Conservation (phyloP, 176 grass and related monocot genomes). For the Carex kokanica region DNA sequence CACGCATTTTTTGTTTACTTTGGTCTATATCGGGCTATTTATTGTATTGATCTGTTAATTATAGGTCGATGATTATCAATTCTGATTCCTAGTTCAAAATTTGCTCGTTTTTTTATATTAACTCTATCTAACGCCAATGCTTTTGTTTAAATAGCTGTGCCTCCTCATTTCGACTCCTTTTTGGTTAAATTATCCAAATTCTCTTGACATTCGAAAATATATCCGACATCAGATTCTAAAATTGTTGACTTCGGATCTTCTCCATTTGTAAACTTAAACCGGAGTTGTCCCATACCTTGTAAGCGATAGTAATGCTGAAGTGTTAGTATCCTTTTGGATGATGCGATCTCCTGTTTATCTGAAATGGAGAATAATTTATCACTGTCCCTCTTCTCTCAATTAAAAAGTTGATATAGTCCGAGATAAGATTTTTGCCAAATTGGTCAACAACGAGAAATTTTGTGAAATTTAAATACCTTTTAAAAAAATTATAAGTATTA, state of each 20-base stretch:
- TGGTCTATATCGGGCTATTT: not conserved
- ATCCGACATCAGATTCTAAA: conserved; percentile 4
- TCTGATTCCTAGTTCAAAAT: conserved; percentile 1
- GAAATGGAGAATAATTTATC: not conserved
- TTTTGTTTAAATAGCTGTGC: not conserved
- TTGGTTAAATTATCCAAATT: conserved; percentile 19
- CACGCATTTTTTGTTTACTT: conserved; percentile 14
- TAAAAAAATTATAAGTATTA: not conserved
- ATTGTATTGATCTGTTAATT: conserved; percentile 8
- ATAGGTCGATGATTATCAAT: not conserved
- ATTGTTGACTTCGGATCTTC: conserved; percentile 11
- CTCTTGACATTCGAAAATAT: conserved; percentile 19
- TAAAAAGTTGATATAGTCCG: not conserved
- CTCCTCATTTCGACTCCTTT: not conserved
- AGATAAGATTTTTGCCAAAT: not conserved
- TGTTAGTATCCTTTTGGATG: not conserved
- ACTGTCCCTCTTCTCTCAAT: not conserved
- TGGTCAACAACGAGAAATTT: not conserved
- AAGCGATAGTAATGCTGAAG: not conserved
- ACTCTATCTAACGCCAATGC: not conserved
- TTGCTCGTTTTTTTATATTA: not conserved
- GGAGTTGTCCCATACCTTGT: not conserved
- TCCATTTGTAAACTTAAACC: not conserved
- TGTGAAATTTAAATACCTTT: not conserved
- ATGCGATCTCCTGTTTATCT: not conserved